Evolutionary conservation across 1,284 basidiomycete genomes (phyloP).

Genomic region (Quambalaria eucalypti): DNA sequence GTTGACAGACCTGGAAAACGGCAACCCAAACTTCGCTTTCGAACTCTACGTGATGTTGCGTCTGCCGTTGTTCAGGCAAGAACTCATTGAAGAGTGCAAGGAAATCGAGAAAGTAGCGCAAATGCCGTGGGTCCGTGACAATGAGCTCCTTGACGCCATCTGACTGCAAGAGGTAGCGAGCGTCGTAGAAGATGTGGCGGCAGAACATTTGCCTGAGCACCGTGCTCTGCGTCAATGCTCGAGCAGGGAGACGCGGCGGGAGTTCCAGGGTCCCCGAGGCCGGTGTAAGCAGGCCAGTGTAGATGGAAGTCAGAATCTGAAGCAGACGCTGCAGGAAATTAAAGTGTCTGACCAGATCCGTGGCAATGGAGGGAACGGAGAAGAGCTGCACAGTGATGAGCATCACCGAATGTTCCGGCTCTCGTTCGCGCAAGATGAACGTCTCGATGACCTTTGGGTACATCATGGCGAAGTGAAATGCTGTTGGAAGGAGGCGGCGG

Average conservation of each 20-base stretch:
- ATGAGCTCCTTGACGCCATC: constrained; percentile 38
- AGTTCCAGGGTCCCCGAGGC: constrained; percentile 17
- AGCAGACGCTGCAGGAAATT: constrained; percentile 29
- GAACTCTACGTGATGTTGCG: constrained; percentile 41
- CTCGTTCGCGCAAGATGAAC: constrained; percentile 42
- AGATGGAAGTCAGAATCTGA: constrained; percentile 35
- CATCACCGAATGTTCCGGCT: constrained; percentile 43
- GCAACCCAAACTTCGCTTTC: constrained; percentile 44
- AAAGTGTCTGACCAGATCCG: constrained; percentile 29
- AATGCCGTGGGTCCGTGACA: constrained; percentile 13
- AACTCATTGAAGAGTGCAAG: constrained; percentile 39
- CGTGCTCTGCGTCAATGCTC: constrained; percentile 21
- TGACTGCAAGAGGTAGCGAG: constrained; percentile 38
- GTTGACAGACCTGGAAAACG: constrained; percentile 40
- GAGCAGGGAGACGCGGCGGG: constrained; percentile 6
- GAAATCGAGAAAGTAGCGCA: constrained; percentile 30
- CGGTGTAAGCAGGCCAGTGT: constrained; percentile 22
- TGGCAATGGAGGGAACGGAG: constrained; percentile 42
- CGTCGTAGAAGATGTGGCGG: constrained; percentile 43
- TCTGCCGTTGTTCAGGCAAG: constrained; percentile 34
- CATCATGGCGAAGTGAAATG: constrained; percentile 25
- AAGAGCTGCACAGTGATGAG: constrained; percentile 45
- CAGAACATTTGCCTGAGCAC: constrained; percentile 30
- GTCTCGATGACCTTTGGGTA: constrained; percentile 41
- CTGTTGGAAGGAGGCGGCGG: too few species aligned